These are phyloP conservation scores for Didymosphaeria variabile DNA, from an alignment of 2,329 filamentous ascomycete genomes.

Conservation along the genomic window DNA sequence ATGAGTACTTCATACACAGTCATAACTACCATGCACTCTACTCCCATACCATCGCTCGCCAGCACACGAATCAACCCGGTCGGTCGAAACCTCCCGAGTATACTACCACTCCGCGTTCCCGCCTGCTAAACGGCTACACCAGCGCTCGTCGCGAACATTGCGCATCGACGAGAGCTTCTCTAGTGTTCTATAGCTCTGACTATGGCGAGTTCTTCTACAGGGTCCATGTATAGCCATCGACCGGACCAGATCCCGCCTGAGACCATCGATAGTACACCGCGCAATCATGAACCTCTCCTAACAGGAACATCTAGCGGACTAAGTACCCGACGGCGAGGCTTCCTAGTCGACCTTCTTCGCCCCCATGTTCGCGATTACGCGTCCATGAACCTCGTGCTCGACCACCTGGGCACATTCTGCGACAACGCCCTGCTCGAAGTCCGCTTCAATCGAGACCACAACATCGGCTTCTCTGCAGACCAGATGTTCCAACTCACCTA, in stretches of 20 bases:
- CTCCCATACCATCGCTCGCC: too few relatives aligned
- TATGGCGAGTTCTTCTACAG: not conserved
- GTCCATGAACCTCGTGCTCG: constrained; percentile 4
- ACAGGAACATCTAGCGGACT: not conserved
- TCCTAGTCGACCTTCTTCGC: not conserved
- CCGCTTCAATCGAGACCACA: not conserved
- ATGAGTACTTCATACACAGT: too few relatives aligned
- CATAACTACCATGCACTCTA: too few relatives aligned
- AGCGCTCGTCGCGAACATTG: too few relatives aligned
- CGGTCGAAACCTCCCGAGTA: too few relatives aligned
- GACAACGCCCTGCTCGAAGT: not conserved
- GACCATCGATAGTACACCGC: not conserved
- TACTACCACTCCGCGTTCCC: too few relatives aligned
- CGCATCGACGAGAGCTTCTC: too few relatives aligned
- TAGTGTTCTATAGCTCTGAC: too few relatives aligned
- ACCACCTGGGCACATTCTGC: not conserved
- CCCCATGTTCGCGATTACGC: constrained; percentile 10
- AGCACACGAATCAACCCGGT: too few relatives aligned
- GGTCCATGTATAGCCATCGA: not conserved
- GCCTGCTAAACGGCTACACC: too few relatives aligned
- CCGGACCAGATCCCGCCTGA: not conserved
- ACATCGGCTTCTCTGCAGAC: not conserved
- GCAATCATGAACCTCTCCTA: not conserved
- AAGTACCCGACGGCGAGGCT: not conserved
- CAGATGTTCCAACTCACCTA: not conserved